These are phyloP conservation scores for Fusarium lateritium DNA, from an alignment of 2,329 filamentous ascomycete species.

Conservation along the genomic window DNA sequence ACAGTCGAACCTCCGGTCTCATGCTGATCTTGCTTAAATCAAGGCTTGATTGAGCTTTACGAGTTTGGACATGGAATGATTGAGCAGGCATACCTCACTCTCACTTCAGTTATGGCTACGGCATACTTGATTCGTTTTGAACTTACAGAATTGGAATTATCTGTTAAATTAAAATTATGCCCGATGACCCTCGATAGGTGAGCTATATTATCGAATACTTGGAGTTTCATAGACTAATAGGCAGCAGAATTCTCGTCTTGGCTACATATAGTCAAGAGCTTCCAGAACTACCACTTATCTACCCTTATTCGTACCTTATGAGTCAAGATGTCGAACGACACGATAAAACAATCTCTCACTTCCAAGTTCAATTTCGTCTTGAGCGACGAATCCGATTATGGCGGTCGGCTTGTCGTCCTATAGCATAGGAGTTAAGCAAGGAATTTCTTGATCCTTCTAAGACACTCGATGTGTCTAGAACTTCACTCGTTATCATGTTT, in stretches of 20 bases:
- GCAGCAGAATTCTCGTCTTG: too few relatives aligned
- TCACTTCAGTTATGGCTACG: background rate
- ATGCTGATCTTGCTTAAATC: background rate
- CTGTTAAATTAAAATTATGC: background rate
- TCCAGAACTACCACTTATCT: too few relatives aligned
- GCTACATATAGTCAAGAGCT: too few relatives aligned
- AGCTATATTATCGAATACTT: background rate
- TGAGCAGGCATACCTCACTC: background rate
- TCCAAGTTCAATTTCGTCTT: too few relatives aligned
- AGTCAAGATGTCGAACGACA: too few relatives aligned
- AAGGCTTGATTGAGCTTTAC: background rate
- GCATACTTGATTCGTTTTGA: background rate
- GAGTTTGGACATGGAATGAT: slow-evolving; percentile 1
- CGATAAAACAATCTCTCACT: too few relatives aligned
- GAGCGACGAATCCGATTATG: too few relatives aligned
- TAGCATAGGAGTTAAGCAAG: too few relatives aligned
- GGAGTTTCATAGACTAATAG: too few relatives aligned
- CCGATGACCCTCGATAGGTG: slow-evolving; percentile 5
- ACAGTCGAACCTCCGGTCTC: background rate
- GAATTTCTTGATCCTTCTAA: too few relatives aligned
- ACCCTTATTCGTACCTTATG: too few relatives aligned
- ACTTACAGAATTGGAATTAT: background rate
- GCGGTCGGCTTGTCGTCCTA: too few relatives aligned
- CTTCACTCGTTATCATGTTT: background rate
- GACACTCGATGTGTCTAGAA: background rate